Conservation (phyloP, 2,329 filamentous ascomycete genomes). For the Rasamsonia emersonii region DNA sequence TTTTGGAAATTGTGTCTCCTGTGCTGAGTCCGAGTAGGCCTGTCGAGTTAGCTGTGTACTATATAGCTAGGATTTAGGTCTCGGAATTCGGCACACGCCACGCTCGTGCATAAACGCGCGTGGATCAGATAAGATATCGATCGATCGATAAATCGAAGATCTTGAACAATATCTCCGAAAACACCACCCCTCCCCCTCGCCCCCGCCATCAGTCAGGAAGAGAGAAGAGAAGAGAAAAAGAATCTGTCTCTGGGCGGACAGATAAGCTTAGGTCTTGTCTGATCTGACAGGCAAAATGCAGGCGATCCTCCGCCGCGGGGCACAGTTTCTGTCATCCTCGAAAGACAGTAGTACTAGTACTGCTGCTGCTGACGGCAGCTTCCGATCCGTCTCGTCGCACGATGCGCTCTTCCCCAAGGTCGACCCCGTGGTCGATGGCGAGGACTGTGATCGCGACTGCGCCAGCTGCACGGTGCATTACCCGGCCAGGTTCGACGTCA, state of each 20-base stretch:
- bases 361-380: conserved; percentile 27
- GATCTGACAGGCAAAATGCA: conserved; percentile 19
- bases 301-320: conserved; percentile 24
- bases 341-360: conserved; percentile 13
- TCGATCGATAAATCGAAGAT: too few relatives aligned
- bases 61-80: too few relatives aligned
- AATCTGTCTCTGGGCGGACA: too few relatives aligned
- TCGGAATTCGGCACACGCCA: neutral
- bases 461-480: conserved; percentile 69
- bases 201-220: too few relatives aligned
- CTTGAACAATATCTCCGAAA: conserved; percentile 6
- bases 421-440: conserved; percentile 68
- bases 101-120: neutral
- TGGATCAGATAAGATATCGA: conserved; percentile 6
- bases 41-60: too few relatives aligned
- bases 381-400: conserved; percentile 39
- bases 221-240: too few relatives aligned
- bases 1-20: too few relatives aligned
- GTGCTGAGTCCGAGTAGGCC: too few relatives aligned
- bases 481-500: conserved; percentile 63
- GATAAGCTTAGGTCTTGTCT: neutral
- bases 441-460: conserved; percentile 85
- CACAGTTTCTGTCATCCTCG: conserved; percentile 24
- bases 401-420: conserved; percentile 64
- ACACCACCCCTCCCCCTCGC: conserved; percentile 2